These are phyloP conservation scores for Russula emetica DNA, from an alignment of 768 basidiomycete species.

Conservation along the genomic window DNA sequence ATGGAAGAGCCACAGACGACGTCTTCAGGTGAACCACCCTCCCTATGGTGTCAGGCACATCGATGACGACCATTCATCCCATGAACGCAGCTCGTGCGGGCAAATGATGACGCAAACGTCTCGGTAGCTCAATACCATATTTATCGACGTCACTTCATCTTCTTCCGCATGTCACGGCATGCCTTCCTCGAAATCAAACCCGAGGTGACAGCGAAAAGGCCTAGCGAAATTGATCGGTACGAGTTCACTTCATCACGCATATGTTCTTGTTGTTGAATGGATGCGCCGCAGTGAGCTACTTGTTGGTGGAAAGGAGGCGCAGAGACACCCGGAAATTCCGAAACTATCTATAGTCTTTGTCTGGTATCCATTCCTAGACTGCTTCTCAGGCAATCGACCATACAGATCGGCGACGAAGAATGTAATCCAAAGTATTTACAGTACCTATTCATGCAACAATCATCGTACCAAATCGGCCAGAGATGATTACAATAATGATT, in stretches of 20 bases:
- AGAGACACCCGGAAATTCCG: background rate
- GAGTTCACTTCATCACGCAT: background rate
- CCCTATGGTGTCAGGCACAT: background rate
- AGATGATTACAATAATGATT: too few relatives aligned
- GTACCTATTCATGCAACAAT: too few relatives aligned
- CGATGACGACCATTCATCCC: background rate
- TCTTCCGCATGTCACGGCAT: background rate
- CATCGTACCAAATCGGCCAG: too few relatives aligned
- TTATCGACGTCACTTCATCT: background rate
- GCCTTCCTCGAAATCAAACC: background rate
- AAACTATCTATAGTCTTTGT: background rate
- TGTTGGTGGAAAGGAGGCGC: background rate
- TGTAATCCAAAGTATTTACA: background rate
- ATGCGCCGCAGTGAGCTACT: background rate
- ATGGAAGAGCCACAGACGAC: constrained; percentile 1
- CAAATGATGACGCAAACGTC: background rate
- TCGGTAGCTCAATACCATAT: background rate
- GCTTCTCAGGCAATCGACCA: background rate
- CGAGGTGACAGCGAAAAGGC: background rate
- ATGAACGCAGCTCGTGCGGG: background rate
- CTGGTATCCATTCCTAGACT: background rate
- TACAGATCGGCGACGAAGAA: background rate
- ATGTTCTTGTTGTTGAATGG: background rate
- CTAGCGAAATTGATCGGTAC: background rate
- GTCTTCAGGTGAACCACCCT: background rate